Percentiles rank a stretch among this genome's conserved stretches.
Conservation (phyloP, 805 yeast genomes). For the Ogataea chonburiensis region DNA sequence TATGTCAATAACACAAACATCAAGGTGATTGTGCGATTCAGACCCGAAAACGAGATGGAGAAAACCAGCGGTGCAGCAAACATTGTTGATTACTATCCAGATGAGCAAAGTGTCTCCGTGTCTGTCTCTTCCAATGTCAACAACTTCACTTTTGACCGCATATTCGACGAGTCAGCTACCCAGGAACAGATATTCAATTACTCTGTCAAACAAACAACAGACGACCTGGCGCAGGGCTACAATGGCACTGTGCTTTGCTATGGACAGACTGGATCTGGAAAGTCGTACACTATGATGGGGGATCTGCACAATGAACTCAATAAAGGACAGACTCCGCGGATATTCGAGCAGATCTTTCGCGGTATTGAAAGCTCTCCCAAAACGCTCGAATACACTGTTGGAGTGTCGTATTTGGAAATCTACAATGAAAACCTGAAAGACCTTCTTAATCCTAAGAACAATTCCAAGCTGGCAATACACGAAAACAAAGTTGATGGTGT, state of each 20-base stretch:
- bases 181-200: slow-evolving; percentile 61
- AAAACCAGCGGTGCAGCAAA: slow-evolving; percentile 8
- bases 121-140: slow-evolving; percentile 15
- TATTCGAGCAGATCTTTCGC: slow-evolving; percentile 62
- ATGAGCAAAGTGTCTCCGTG: slow-evolving; percentile 16
- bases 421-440: slow-evolving; percentile 78
- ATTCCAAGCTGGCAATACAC: slow-evolving; percentile 48
- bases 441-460: slow-evolving; percentile 48
- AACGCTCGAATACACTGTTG: slow-evolving; percentile 63
- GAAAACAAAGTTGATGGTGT: slow-evolving; percentile 67
- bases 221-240: slow-evolving; percentile 67
- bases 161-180: slow-evolving; percentile 49
- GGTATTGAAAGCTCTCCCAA: slow-evolving; percentile 45
- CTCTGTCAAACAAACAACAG: slow-evolving; percentile 60
- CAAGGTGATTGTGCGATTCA: slow-evolving; percentile 69
- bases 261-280: slow-evolving; percentile 88
- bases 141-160: slow-evolving; percentile 61
- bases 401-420: slow-evolving; percentile 76
- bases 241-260: slow-evolving; percentile 44
- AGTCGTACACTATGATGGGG: slow-evolving; percentile 81
- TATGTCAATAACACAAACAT: slow-evolving; percentile 38
- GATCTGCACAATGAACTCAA: slow-evolving; percentile 34
- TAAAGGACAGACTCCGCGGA: slow-evolving; percentile 72
- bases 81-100: slow-evolving; percentile 16
- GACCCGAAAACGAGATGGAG: slow-evolving; percentile 48